phyloP scores from a whole-genome alignment of 169 alveolate species.

The Babesia sp. region DNA sequence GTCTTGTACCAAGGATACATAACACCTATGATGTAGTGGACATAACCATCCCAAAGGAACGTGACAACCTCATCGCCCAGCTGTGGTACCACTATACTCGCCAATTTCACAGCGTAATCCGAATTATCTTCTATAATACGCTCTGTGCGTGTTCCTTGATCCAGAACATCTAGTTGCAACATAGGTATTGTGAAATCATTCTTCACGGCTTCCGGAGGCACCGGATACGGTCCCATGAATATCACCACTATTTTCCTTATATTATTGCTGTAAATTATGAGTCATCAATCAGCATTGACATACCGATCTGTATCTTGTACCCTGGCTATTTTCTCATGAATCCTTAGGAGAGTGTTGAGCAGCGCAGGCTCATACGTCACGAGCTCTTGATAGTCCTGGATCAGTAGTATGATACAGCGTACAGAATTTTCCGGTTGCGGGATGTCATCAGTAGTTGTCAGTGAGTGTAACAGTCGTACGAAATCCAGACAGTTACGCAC shows the following conservation, averaged over 20 bases:
- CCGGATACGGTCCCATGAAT: slow-evolving; percentile 34
- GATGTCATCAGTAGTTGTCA: not conserved
- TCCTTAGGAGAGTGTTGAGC: slow-evolving; percentile 20
- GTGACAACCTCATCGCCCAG: not conserved
- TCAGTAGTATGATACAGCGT: slow-evolving; percentile 8
- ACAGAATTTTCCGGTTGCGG: not conserved
- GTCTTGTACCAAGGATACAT: slow-evolving; percentile 41
- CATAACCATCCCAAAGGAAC: slow-evolving; percentile 30
- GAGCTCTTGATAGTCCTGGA: slow-evolving; percentile 46
- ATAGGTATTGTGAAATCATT: slow-evolving; percentile 24
- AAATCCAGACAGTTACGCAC: slow-evolving; percentile 4
- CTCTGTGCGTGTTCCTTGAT: not conserved
- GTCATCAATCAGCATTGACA: not conserved
- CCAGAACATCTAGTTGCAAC: not conserved
- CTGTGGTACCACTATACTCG: not conserved
- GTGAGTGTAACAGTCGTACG: not conserved
- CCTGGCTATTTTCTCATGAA: slow-evolving; percentile 25
- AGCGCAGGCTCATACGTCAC: slow-evolving; percentile 31
- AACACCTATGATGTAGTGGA: slow-evolving; percentile 22
- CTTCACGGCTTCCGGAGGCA: slow-evolving; percentile 30
- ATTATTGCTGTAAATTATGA: not conserved
- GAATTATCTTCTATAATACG: not conserved
- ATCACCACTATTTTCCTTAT: slow-evolving; percentile 27
- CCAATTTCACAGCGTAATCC: not conserved
- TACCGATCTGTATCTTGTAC: not conserved